These are phyloP conservation scores for Fraxinus ornus DNA, from an alignment of 305 asterid species.

Conservation along the genomic window DNA sequence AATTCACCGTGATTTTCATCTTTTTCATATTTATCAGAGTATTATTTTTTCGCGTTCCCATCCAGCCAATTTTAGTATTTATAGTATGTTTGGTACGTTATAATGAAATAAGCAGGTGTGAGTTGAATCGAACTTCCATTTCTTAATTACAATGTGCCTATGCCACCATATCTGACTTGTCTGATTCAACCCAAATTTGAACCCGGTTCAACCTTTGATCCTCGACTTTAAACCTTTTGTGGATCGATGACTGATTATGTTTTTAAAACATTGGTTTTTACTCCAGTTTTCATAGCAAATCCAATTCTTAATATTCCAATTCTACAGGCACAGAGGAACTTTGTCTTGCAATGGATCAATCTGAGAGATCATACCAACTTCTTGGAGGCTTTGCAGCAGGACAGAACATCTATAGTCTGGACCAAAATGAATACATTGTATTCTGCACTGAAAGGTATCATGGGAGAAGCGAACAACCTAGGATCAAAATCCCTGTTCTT, in stretches of 20 bases:
- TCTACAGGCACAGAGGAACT: conserved; percentile 57
- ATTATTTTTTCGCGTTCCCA: not conserved
- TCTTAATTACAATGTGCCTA: no score
- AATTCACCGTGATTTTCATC: not conserved
- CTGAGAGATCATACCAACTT: conserved; percentile 85
- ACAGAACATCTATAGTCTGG: conserved; percentile 55
- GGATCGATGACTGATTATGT: not conserved
- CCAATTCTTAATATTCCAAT: not conserved
- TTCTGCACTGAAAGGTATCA: conserved; percentile 44
- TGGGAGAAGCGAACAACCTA: conserved; percentile 32
- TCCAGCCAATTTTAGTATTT: not conserved
- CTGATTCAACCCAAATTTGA: not conserved
- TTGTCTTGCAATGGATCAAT: conserved; percentile 72
- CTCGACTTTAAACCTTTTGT: not conserved
- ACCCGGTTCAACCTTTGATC: not conserved
- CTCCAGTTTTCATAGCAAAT: not conserved
- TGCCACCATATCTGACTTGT: not conserved
- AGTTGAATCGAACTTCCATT: not conserved
- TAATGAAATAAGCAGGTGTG: not conserved
- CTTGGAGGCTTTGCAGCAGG: conserved; percentile 83
- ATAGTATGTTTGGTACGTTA: not conserved
- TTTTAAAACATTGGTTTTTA: not conserved
- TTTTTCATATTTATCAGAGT: not conserved
- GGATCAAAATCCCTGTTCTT: conserved; percentile 62
- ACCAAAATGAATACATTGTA: conserved; percentile 42